Conservation (phyloP, 371 early-diverging fungal species). For the Circinella umbellata region DNA sequence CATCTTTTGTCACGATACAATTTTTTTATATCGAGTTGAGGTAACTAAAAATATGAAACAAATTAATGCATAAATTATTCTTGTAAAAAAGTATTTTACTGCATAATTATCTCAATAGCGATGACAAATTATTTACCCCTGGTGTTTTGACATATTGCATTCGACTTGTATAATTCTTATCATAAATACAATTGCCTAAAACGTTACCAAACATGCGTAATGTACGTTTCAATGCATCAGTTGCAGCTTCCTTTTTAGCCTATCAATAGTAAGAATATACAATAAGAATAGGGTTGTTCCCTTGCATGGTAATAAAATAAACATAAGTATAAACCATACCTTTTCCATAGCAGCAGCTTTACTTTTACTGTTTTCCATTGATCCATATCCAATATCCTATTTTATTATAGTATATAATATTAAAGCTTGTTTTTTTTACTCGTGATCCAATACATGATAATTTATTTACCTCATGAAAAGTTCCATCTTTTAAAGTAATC, state of each 20-base stretch:
- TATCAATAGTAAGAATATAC: conserved; percentile 17
- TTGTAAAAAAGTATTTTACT: too few relatives aligned
- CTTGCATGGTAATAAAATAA: too few relatives aligned
- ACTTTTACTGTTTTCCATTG: conserved; percentile 79
- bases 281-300: not conserved
- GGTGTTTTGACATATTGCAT: conserved; percentile 48
- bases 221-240: conserved; percentile 96
- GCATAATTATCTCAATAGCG: not conserved
- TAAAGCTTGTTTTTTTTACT: not conserved
- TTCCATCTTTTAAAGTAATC: conserved; percentile 94
- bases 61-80: too few relatives aligned
- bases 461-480: conserved; percentile 82
- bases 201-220: conserved; percentile 94
- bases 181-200: conserved; percentile 96
- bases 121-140: conserved; percentile 24
- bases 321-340: conserved; percentile 31
- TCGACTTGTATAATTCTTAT: conserved; percentile 80
- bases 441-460: not conserved
- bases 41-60: conserved; percentile 10
- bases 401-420: not conserved
- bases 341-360: conserved; percentile 91
- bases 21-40: conserved; percentile 27
- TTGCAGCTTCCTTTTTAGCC: conserved; percentile 96
- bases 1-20: conserved; percentile 37
- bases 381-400: conserved; percentile 52